Evolutionary conservation across 1,139 yeast species (phyloP).

Genomic region (Lodderomyces oxycetoniae): DNA sequence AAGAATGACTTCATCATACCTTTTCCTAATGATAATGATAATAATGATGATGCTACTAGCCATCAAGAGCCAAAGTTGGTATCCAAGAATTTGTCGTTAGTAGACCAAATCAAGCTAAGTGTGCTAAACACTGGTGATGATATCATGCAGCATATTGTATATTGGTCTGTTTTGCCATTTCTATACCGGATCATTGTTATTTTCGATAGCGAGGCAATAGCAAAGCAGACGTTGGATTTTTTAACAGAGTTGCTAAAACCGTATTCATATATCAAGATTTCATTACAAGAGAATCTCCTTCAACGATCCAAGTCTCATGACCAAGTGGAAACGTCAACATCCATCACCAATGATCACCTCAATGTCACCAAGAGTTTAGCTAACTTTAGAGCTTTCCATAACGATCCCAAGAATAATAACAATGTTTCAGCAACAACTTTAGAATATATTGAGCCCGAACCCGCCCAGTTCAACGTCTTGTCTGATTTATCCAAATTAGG

Average conservation of each 20-base stretch:
- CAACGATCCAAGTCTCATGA: slow-evolving; percentile 39
- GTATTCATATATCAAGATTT: slow-evolving; percentile 23
- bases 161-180: slow-evolving; percentile 46
- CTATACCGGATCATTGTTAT: slow-evolving; percentile 40
- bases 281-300: slow-evolving; percentile 41
- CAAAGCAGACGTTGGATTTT: slow-evolving; percentile 22
- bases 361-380: slow-evolving; percentile 21
- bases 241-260: slow-evolving; percentile 13
- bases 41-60: too few relatives aligned
- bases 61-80: slow-evolving; percentile 6
- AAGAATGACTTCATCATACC: slow-evolving; percentile 28
- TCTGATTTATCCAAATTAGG: slow-evolving; percentile 29
- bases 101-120: slow-evolving; percentile 32
- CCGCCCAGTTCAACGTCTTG: slow-evolving; percentile 28
- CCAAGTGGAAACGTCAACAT: slow-evolving; percentile 15
- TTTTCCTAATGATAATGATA: too few relatives aligned
- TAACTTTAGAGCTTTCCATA: slow-evolving; percentile 26
- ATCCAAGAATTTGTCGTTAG: slow-evolving; percentile 23
- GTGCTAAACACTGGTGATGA: slow-evolving; percentile 29
- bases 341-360: slow-evolving; percentile 12
- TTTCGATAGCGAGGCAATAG: slow-evolving; percentile 29
- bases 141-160: slow-evolving; percentile 27
- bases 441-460: slow-evolving; percentile 37
- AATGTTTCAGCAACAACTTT: background rate
- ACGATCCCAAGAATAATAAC: slow-evolving; percentile 12